Evolutionary conservation across 2,329 filamentous ascomycete genomes (phyloP), one percentile per base, ranked within the genome.

Genomic region (Pseudocercospora cruenta): DNA sequence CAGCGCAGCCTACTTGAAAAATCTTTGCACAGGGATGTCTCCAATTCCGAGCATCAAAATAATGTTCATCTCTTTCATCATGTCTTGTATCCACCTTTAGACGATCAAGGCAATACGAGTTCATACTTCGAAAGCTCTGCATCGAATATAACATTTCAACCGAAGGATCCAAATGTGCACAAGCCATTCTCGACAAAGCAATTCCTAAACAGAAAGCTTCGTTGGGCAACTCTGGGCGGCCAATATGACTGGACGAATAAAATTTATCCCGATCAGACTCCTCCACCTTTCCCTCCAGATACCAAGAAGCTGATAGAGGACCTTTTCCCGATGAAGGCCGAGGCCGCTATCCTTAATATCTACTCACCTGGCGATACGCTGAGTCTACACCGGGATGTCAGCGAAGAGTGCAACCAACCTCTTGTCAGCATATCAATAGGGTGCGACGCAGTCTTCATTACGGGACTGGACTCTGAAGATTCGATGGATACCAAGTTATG

Each of bases 241-340:
- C 95, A 98, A 78, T 98, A 98, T 78, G 92, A 98, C 81, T 98
- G 94, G 95, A 96, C 93, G 0, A 87, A 88, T 64, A 94, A 96
- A 71, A 81, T 87, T 12, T 98, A 98, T 75, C 93, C 94, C 0
- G 77, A 82, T 9, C 83, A 85, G n/a, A 67, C 77, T 3, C 89
- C 91, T 0, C 92, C 92, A 0, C 74, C 81, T 0, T 97, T 97
- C 72, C 94, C 94, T 0, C 47, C 77, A 1, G 93, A 97, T 74
- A 85, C 96, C 58, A 87, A 88, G 3, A 78, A 76, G 0, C 85
- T 97, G 7, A 81, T 97, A 0, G 83, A 88, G 63, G 80, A 80
- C 0, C 78, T 95, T 0, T 98, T 97, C 71, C 91, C 93, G 0
- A 95, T 94, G 14, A 83, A 85, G 60, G 88, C 94, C 0, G 90